Percentiles rank a stretch among this genome's conserved stretches.
Evolutionary conservation across 2,329 filamentous ascomycete species (phyloP).

Genomic region (Xylaria sp.): DNA sequence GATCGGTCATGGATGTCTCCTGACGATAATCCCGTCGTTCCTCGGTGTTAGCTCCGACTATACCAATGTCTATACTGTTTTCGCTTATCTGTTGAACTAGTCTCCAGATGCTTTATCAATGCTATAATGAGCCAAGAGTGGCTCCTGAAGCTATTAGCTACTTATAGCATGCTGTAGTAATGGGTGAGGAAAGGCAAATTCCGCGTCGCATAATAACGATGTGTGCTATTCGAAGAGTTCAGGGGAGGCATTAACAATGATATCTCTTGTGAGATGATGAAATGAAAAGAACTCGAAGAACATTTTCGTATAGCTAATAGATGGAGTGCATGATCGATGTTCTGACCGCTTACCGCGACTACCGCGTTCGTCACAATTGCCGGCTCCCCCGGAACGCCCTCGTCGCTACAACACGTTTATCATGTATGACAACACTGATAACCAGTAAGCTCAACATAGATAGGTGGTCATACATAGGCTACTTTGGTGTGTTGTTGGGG

Average conservation of each 20-base stretch:
- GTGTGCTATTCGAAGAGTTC: neutral
- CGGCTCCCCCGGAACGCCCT: neutral
- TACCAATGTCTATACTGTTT: neutral
- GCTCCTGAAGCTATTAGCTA: neutral
- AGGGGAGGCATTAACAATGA: neutral
- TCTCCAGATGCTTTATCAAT: neutral
- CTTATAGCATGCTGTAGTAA: neutral
- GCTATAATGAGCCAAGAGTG: neutral
- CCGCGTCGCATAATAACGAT: neutral
- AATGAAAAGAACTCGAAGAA: neutral
- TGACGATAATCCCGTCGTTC: neutral
- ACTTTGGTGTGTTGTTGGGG: conserved; percentile 2
- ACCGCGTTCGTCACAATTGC: neutral
- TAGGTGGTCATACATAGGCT: neutral
- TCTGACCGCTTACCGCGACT: neutral
- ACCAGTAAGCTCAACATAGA: neutral
- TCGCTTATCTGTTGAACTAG: neutral
- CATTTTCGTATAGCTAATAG: neutral
- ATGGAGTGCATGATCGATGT: neutral
- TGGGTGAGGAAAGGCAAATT: neutral
- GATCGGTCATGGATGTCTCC: conserved; percentile 4
- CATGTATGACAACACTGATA: neutral
- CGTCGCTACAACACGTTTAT: neutral
- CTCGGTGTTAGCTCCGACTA: neutral
- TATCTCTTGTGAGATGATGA: neutral